phyloP scores from a whole-genome alignment of 192 early-diverging fungal genomes.

The Coemansia sp. region DNA sequence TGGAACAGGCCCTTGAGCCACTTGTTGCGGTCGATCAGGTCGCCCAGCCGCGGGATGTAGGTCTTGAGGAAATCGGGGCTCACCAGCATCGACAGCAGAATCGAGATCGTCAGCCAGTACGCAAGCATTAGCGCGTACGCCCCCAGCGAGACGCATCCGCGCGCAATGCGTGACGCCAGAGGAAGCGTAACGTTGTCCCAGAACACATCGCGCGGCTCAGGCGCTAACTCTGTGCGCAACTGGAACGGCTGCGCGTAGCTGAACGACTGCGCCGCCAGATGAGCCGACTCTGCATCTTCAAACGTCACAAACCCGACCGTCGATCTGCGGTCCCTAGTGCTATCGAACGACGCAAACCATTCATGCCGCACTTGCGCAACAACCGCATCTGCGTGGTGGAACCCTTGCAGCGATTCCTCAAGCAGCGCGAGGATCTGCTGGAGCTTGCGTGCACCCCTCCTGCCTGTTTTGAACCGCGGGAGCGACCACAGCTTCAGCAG shows the following conservation, averaged over 20 bases:
- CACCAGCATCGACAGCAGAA: slow-evolving; percentile 62
- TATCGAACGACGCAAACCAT: slow-evolving; percentile 44
- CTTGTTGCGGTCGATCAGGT: slow-evolving; percentile 37
- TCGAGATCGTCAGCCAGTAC: slow-evolving; percentile 74
- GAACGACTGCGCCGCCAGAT: slow-evolving; percentile 50
- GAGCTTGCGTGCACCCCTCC: slow-evolving; percentile 23
- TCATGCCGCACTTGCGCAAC: slow-evolving; percentile 44
- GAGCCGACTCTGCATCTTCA: slow-evolving; percentile 33
- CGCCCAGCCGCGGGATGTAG: slow-evolving; percentile 59
- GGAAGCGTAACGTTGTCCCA: slow-evolving; percentile 48
- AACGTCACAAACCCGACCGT: slow-evolving; percentile 52
- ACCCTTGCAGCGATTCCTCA: slow-evolving; percentile 53
- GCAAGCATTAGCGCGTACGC: slow-evolving; percentile 62
- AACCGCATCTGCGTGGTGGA: slow-evolving; percentile 61
- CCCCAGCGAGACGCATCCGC: slow-evolving; percentile 35
- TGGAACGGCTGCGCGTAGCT: slow-evolving; percentile 48
- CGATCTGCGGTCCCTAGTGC: slow-evolving; percentile 36
- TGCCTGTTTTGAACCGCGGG: slow-evolving; percentile 15
- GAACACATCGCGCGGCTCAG: slow-evolving; percentile 50
- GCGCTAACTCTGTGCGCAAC: slow-evolving; percentile 42
- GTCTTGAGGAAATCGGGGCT: slow-evolving; percentile 42
- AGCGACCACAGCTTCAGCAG: slow-evolving; percentile 33
- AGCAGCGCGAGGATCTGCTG: slow-evolving; percentile 52
- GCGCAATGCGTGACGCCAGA: slow-evolving; percentile 17
- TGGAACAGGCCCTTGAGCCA: slow-evolving; percentile 46